phyloP scores from a whole-genome alignment of 305 asterid genomes.

The Fraxinus nigra region DNA sequence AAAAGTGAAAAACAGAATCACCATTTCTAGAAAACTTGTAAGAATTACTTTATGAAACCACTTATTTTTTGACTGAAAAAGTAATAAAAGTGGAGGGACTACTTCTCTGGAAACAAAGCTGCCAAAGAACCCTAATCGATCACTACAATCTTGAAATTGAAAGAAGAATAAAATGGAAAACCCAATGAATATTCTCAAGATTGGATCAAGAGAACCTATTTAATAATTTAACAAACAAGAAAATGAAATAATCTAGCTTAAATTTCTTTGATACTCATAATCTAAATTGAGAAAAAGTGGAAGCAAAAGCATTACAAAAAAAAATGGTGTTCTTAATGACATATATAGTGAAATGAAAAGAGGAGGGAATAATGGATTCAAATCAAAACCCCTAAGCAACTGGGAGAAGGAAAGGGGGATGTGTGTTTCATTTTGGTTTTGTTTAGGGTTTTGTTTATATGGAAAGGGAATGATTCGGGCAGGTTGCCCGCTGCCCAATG shows the following conservation, averaged over 20 bases:
- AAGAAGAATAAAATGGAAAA: background rate
- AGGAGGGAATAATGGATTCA: background rate
- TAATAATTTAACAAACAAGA: background rate
- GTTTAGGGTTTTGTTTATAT: slow-evolving; percentile 17
- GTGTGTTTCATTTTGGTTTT: background rate
- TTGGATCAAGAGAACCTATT: background rate
- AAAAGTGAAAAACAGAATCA: slow-evolving; percentile 19
- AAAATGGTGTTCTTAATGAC: background rate
- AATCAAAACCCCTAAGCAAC: slow-evolving; percentile 11
- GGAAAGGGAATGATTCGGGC: slow-evolving; percentile 32
- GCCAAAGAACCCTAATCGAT: background rate
- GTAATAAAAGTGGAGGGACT: slow-evolving; percentile 21
- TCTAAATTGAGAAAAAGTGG: background rate
- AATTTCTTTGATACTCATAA: background rate
- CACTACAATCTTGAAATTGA: background rate
- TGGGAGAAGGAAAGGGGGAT: background rate
- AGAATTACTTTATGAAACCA: slow-evolving; percentile 27
- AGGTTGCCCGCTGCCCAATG: slow-evolving; percentile 46
- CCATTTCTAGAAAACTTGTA: slow-evolving; percentile 22
- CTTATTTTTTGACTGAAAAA: slow-evolving; percentile 36
- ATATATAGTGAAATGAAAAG: background rate
- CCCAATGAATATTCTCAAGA: background rate
- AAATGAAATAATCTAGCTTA: background rate
- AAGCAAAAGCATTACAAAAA: background rate
- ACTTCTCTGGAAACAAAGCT: slow-evolving; percentile 16